Conservation (phyloP, 805 yeast species). For the Candida adriatica region DNA sequence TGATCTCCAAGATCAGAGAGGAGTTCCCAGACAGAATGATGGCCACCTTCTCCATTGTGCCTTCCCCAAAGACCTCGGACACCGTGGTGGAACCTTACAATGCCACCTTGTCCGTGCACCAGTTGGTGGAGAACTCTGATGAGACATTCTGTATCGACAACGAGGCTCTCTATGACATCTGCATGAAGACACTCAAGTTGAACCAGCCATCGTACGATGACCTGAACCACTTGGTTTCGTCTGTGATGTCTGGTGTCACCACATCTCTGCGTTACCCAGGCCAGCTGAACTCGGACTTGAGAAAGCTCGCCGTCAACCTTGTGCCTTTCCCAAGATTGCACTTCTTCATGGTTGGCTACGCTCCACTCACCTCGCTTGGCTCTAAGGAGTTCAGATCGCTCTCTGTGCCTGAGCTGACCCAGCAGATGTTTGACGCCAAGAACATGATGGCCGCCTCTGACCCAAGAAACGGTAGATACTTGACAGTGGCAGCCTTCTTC, state of each 20-base stretch:
- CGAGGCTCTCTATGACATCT: constrained; percentile 98
- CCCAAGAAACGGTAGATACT: constrained; percentile 93
- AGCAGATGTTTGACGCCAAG: constrained; percentile 96
- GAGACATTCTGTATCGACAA: constrained; percentile 99
- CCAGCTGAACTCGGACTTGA: constrained; percentile 92
- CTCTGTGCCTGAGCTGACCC: constrained; percentile 90
- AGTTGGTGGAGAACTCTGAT: constrained; percentile 96
- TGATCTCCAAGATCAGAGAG: constrained; percentile 84
- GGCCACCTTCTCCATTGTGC: constrained; percentile 96
- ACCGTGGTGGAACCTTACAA: constrained; percentile 98
- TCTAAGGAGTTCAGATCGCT: constrained; percentile 95
- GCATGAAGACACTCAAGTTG: constrained; percentile 89
- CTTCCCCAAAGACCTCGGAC: constrained; percentile 95
- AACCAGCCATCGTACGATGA: constrained; percentile 83
- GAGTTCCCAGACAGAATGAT: constrained; percentile 97
- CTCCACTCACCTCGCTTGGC: constrained; percentile 87
- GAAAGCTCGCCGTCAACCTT: constrained; percentile 96
- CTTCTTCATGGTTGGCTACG: constrained; percentile 97
- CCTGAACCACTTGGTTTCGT: constrained; percentile 89
- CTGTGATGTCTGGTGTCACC: constrained; percentile 95
- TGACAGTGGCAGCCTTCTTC: constrained; percentile 96
- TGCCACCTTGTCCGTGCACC: constrained; percentile 93
- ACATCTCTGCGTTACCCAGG: constrained; percentile 98
- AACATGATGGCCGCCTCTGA: constrained; percentile 99
- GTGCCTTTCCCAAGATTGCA: constrained; percentile 99